These are phyloP conservation scores for Pseudogymnoascus destructans DNA, from an alignment of 2,329 filamentous ascomycete genomes.

Conservation along the genomic window DNA sequence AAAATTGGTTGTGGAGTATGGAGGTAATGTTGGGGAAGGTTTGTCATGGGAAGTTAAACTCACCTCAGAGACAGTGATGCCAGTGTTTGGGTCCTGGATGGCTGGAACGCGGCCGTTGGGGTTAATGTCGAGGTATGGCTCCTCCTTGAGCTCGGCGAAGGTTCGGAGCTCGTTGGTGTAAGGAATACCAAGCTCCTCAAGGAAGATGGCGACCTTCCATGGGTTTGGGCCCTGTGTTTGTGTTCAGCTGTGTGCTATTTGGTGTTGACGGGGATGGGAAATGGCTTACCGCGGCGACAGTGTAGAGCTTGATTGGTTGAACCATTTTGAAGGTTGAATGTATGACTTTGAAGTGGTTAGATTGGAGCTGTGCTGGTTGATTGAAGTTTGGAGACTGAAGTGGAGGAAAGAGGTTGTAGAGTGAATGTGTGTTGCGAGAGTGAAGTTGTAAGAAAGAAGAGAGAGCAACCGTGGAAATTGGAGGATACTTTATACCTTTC, in stretches of 20 bases:
- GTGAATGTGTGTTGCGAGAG: background rate
- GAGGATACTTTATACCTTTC: constrained; percentile 3
- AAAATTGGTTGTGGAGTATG: background rate
- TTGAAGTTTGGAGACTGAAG: background rate
- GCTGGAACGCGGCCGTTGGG: constrained; percentile 20
- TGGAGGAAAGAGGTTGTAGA: background rate
- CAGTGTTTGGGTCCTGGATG: constrained; percentile 29
- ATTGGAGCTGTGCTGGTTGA: background rate
- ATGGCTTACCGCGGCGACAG: background rate
- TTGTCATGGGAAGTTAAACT: background rate
- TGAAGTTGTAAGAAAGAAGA: background rate
- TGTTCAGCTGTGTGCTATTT: background rate
- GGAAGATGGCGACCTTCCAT: constrained; percentile 32
- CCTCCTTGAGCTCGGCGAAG: constrained; percentile 28
- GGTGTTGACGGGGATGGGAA: background rate
- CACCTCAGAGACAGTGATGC: constrained; percentile 31
- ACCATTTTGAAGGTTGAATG: background rate
- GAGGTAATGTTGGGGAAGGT: too few species aligned
- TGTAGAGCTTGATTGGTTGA: constrained; percentile 7
- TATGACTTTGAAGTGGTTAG: background rate
- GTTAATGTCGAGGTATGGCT: constrained; percentile 25
- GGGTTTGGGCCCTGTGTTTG: constrained; percentile 11
- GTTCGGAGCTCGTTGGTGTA: constrained; percentile 26
- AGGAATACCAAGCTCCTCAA: constrained; percentile 32
- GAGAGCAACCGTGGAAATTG: background rate